These are phyloP conservation scores for Physcia stellaris DNA, from an alignment of 495 filamentous ascomycete species.

Conservation along the genomic window DNA sequence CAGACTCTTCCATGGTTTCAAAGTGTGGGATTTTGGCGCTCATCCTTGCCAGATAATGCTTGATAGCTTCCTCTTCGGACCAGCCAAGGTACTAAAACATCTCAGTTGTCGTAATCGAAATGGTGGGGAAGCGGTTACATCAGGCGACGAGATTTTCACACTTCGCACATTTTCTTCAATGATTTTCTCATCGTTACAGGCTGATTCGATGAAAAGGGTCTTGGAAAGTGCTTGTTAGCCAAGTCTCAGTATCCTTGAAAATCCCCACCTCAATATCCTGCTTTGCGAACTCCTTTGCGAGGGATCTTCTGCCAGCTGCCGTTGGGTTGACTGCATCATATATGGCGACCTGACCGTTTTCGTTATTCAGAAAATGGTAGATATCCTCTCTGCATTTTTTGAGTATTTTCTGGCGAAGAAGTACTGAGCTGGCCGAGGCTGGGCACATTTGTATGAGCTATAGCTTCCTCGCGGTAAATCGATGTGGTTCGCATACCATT, in stretches of 20 bases:
- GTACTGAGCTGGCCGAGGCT: slow-evolving; percentile 71
- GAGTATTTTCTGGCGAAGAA: slow-evolving; percentile 88
- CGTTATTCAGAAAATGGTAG: slow-evolving; percentile 86
- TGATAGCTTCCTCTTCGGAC: slow-evolving; percentile 79
- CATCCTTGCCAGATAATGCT: slow-evolving; percentile 81
- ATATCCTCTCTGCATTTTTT: slow-evolving; percentile 97
- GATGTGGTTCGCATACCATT: slow-evolving; percentile 41
- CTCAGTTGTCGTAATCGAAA: background rate
- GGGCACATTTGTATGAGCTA: background rate
- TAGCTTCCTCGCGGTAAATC: background rate
- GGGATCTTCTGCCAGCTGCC: slow-evolving; percentile 62
- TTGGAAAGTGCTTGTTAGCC: too few relatives aligned
- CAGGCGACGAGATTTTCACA: slow-evolving; percentile 97
- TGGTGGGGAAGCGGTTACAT: slow-evolving; percentile 39
- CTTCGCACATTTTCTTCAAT: slow-evolving; percentile 94
- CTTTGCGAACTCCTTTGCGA: slow-evolving; percentile 93
- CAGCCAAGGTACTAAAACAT: slow-evolving; percentile 63
- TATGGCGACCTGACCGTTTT: slow-evolving; percentile 96
- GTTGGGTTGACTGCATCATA: slow-evolving; percentile 98
- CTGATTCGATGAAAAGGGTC: slow-evolving; percentile 94
- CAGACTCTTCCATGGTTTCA: slow-evolving; percentile 88
- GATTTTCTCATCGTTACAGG: slow-evolving; percentile 81
- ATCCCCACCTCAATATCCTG: slow-evolving; percentile 71
- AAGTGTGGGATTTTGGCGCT: slow-evolving; percentile 86
- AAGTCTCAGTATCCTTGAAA: too few relatives aligned